Conservation (phyloP, 768 basidiomycete genomes). For the Leucosporidium creatinivorum region DNA sequence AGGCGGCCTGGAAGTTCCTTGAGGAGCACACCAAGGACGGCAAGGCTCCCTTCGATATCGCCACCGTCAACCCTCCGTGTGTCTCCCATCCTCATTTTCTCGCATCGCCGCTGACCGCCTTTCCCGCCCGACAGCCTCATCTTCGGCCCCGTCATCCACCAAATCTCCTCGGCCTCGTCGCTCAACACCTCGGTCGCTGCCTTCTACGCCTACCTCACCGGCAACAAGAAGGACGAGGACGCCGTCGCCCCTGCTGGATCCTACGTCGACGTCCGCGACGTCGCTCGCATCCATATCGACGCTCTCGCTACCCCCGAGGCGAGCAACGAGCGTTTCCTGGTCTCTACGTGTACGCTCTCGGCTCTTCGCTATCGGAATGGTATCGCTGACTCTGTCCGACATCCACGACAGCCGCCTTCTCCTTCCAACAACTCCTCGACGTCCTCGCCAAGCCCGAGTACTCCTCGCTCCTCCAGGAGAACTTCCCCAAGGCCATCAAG, state of each 20-base stretch:
- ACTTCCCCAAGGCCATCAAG: slow-evolving; percentile 15
- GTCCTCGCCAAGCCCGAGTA: slow-evolving; percentile 3
- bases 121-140: slow-evolving; percentile 33
- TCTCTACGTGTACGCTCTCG: slow-evolving; percentile 17
- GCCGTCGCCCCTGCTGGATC: slow-evolving; percentile 15
- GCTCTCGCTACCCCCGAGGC: slow-evolving; percentile 36
- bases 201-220: slow-evolving; percentile 32
- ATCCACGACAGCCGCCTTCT: slow-evolving; percentile 7
- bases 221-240: slow-evolving; percentile 27
- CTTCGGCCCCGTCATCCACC: slow-evolving; percentile 43
- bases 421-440: slow-evolving; percentile 28
- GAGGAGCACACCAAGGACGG: slow-evolving; percentile 38
- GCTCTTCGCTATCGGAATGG: too few species aligned
- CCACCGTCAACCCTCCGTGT: slow-evolving; percentile 53
- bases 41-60: slow-evolving; percentile 49
- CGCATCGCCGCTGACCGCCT: background rate
- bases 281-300: slow-evolving; percentile 40
- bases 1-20: slow-evolving; percentile 52
- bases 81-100: slow-evolving; percentile 35
- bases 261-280: slow-evolving; percentile 45
- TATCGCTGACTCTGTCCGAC: background rate
- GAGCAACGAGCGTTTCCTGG: slow-evolving; percentile 33
- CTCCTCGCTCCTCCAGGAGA: background rate
- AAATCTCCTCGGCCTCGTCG: slow-evolving; percentile 39
- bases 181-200: slow-evolving; percentile 41